Percentiles rank a stretch among this genome's conserved stretches.
phyloP scores from a whole-genome alignment of 768 basidiomycete genomes.

The Lentinula guzmanii region DNA sequence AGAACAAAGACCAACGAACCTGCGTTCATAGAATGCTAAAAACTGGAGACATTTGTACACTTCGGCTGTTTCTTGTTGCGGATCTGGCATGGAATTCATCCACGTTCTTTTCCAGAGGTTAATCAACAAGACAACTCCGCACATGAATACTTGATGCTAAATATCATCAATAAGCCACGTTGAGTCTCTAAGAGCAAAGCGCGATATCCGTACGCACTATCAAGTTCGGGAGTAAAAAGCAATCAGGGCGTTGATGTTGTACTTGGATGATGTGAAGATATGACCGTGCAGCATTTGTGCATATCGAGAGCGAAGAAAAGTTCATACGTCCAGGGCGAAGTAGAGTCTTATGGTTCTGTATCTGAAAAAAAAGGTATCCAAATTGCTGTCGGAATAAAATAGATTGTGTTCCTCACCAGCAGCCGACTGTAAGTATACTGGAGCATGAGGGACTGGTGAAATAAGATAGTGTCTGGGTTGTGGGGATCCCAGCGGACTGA shows the following conservation, averaged over 20 bases:
- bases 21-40: slow-evolving; percentile 2
- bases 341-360: slow-evolving; percentile 57
- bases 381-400: neutral
- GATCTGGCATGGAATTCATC: slow-evolving; percentile 18
- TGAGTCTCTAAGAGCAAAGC: neutral
- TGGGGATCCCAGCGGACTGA: slow-evolving; percentile 16
- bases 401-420: slow-evolving; percentile 18
- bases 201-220: neutral
- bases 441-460: slow-evolving; percentile 30
- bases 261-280: slow-evolving; percentile 48
- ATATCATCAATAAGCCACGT: slow-evolving; percentile 6
- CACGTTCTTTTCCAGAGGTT: slow-evolving; percentile 33
- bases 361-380: slow-evolving; percentile 38
- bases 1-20: neutral
- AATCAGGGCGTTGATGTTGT: slow-evolving; percentile 2
- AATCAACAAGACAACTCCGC: slow-evolving; percentile 31
- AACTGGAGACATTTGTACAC: slow-evolving; percentile 30
- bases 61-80: slow-evolving; percentile 26
- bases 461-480: slow-evolving; percentile 11
- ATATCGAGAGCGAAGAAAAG: slow-evolving; percentile 54
- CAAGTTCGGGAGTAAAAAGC: neutral
- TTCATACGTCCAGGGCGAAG: slow-evolving; percentile 17
- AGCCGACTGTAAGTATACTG: neutral
- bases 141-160: slow-evolving; percentile 2
- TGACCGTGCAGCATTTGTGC: slow-evolving; percentile 57